These are phyloP conservation scores for Penicillium fimorum DNA, from an alignment of 495 filamentous ascomycete genomes.

Conservation along the genomic window DNA sequence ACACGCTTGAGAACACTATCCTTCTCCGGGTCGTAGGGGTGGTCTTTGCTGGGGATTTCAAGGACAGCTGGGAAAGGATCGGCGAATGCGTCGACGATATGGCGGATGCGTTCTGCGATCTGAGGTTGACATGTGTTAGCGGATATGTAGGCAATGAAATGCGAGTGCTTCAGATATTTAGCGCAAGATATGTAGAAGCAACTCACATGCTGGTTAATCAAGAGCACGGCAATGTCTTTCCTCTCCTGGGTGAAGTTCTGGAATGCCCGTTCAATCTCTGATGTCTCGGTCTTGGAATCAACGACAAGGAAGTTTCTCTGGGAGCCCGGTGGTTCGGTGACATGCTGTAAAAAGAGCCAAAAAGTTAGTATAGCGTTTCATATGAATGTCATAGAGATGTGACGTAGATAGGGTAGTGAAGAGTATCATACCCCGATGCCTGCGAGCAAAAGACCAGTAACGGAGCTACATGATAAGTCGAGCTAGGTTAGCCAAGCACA, in stretches of 20 bases:
- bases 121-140: slow-evolving; percentile 31
- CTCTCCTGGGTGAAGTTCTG: slow-evolving; percentile 81
- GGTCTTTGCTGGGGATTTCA: slow-evolving; percentile 98
- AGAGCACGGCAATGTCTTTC: slow-evolving; percentile 92
- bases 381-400: neutral
- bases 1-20: slow-evolving; percentile 95
- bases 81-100: slow-evolving; percentile 57
- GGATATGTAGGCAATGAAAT: neutral
- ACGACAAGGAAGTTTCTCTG: slow-evolving; percentile 98
- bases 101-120: slow-evolving; percentile 91
- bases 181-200: neutral
- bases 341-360: slow-evolving; percentile 52
- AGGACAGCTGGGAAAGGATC: slow-evolving; percentile 63
- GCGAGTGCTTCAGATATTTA: neutral
- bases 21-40: slow-evolving; percentile 98
- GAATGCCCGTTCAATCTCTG: slow-evolving; percentile 88
- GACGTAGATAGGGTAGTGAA: slow-evolving; percentile 1
- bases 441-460: slow-evolving; percentile 90
- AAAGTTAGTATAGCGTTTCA: neutral
- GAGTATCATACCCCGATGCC: slow-evolving; percentile 78
- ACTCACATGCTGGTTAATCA: slow-evolving; percentile 97
- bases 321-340: slow-evolving; percentile 74
- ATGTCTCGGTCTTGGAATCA: slow-evolving; percentile 83
- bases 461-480: slow-evolving; percentile 64
- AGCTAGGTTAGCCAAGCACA: slow-evolving; percentile 20